A percentile compares a stretch with the other conserved stretches of the same genome.
These are phyloP conservation scores for Colletotrichum scovillei DNA, from an alignment of 2,329 filamentous ascomycete genomes.

Conservation along the genomic window DNA sequence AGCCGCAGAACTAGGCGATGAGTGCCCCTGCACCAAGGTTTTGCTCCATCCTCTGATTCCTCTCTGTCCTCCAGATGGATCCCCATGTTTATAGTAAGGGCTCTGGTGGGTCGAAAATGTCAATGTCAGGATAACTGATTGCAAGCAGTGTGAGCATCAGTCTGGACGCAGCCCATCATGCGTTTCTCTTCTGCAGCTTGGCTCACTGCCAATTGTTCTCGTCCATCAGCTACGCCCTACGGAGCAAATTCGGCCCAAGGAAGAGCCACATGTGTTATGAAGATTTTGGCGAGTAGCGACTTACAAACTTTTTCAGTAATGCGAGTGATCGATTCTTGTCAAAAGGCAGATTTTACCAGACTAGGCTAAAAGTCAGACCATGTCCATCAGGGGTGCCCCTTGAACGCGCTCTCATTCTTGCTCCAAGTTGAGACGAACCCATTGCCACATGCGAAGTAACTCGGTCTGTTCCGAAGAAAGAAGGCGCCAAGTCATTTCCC, in stretches of 20 bases:
- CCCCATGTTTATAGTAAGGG: not conserved
- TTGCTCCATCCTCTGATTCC: not conserved
- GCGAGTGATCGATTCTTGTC: not conserved
- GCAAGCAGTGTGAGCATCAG: not conserved
- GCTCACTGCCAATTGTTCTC: not conserved
- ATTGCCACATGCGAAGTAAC: constrained; percentile 11
- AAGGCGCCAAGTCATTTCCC: constrained; percentile 22
- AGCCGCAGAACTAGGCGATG: not conserved
- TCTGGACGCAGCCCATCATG: not conserved
- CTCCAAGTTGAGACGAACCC: not conserved
- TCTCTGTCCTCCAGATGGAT: not conserved
- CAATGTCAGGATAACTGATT: not conserved
- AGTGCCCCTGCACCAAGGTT: not conserved
- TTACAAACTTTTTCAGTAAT: not conserved
- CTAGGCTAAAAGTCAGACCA: constrained; percentile 1
- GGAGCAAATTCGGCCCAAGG: not conserved
- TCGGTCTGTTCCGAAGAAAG: not conserved
- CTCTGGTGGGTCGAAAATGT: not conserved
- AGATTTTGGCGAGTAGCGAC: not conserved
- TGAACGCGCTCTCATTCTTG: not conserved
- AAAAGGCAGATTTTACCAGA: not conserved
- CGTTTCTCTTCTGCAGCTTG: not conserved
- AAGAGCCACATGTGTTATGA: not conserved
- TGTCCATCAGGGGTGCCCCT: not conserved
- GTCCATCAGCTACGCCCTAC: not conserved